Evolutionary conservation across 176 grass and related monocot species (phyloP).

Genomic region (Coix lacrymajobi): DNA sequence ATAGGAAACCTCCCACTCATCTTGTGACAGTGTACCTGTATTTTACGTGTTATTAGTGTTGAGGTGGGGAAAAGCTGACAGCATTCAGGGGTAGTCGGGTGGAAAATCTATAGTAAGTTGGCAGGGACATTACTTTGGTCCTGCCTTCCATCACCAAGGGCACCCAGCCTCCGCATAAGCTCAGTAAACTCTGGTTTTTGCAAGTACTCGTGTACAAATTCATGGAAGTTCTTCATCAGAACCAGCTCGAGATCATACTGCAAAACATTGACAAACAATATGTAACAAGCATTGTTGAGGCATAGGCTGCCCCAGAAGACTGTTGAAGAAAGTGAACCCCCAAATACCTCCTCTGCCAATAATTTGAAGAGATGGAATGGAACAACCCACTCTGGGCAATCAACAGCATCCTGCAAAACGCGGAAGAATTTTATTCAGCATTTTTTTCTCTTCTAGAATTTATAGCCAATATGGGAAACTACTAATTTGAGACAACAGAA

Average conservation of each 20-base stretch:
- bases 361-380: conserved; percentile 92
- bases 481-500: background rate
- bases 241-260: conserved; percentile 87
- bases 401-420: conserved; percentile 77
- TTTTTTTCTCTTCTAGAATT: background rate
- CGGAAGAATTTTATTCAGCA: background rate
- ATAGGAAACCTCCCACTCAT: conserved; percentile 98
- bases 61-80: background rate
- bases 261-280: conserved; percentile 7
- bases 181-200: conserved; percentile 79
- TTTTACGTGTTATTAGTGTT: background rate
- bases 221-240: conserved; percentile 87
- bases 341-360: conserved; percentile 83
- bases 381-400: conserved; percentile 99
- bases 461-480: background rate
- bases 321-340: background rate
- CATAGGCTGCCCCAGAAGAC: background rate
- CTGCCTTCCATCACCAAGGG: conserved; percentile 74
- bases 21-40: conserved; percentile 75
- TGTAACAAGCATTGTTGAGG: conserved; percentile 14
- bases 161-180: conserved; percentile 92
- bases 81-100: background rate
- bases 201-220: conserved; percentile 87
- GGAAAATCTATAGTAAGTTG: background rate
- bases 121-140: conserved; percentile 55